Evolutionary conservation across 2,329 filamentous ascomycete genomes (phyloP), one percentile per base, ranked within the genome.

Genomic region (Monosporascus sp.): DNA sequence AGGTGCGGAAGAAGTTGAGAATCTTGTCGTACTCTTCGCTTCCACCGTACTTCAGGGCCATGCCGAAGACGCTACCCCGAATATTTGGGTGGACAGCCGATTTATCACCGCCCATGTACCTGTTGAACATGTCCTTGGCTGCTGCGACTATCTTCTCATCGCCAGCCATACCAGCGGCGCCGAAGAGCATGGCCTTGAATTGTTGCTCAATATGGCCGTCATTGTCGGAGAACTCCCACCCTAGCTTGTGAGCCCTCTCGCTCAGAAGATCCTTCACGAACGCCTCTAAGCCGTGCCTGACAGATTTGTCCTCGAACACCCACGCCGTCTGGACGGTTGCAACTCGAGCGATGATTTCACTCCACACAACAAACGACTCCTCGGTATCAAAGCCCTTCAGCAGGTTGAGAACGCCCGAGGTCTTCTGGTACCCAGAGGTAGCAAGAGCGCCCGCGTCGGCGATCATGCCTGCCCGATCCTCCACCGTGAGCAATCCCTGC

Each of bases 401-500:
- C 15, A 97, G 79, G 51, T 88, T 91, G 44, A 97, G 74, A 50
- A 96, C 81, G 14, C 90, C 91, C 17, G 92, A 96, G 0, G 93
- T 96, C 78, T 90, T 95, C 70, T 96, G 90, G 70, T 96, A 96
- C 35, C 93, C 93, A 47, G 92, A 94, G 37, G 89, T 83, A 50
- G 93, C 90, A 61, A 97, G 79, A 31, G 93, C 90, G 62, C 90
- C 91, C 4, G 93, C 91, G 70, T 97, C 93, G 35, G 90, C 88
- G 68, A 96, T 90, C 88, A 97, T 95, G 65, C 93, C 93, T 47
- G 93, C 90, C 55, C 93, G 85, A 68, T 97, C 93, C 72, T 97
- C 90, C 6, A 96, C 90, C 11, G 84, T 87, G 52, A 97, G 76
- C 9, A 92, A 79, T 5, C 89, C 89, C 47, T 85, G 74, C 72